phyloP scores from a whole-genome alignment of 441 rosid genomes.

The Mallotus japonicus region DNA sequence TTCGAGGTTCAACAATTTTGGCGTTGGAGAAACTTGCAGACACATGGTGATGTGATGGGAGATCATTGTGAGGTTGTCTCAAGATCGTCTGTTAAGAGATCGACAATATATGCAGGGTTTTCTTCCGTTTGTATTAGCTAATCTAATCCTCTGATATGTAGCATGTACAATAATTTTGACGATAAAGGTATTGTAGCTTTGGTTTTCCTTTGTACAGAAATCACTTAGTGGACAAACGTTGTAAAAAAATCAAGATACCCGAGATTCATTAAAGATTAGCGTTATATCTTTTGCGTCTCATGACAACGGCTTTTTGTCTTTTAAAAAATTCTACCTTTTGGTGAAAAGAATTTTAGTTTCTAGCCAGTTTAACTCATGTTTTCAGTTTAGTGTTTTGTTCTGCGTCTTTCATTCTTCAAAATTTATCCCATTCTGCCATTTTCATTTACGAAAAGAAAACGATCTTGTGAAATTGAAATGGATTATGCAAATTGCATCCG shows the following conservation, averaged over 20 bases:
- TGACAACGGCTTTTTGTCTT: neutral
- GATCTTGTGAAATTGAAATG: too few species aligned
- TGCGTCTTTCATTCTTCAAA: too few species aligned
- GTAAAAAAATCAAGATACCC: constrained; percentile 8
- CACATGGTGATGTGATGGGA: neutral
- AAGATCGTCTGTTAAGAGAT: neutral
- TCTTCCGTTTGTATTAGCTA: constrained; percentile 8
- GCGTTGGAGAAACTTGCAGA: constrained; percentile 10
- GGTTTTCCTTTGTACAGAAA: constrained; percentile 32
- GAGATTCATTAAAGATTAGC: neutral
- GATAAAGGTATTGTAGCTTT: constrained; percentile 14
- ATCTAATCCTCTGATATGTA: constrained; percentile 25
- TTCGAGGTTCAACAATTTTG: constrained; percentile 8
- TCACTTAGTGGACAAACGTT: constrained; percentile 9
- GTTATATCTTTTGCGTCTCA: too few species aligned
- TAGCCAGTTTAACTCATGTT: too few species aligned
- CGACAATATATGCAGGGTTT: constrained; percentile 1
- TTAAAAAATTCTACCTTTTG: too few species aligned
- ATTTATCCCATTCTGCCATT: too few species aligned
- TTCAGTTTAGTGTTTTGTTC: too few species aligned
- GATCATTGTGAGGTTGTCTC: neutral
- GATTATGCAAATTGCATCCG: too few species aligned
- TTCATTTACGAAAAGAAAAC: too few species aligned
- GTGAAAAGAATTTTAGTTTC: too few species aligned
- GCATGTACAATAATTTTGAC: constrained; percentile 27